phyloP scores from a whole-genome alignment of 768 basidiomycete species.

The Serendipita vermifera region DNA sequence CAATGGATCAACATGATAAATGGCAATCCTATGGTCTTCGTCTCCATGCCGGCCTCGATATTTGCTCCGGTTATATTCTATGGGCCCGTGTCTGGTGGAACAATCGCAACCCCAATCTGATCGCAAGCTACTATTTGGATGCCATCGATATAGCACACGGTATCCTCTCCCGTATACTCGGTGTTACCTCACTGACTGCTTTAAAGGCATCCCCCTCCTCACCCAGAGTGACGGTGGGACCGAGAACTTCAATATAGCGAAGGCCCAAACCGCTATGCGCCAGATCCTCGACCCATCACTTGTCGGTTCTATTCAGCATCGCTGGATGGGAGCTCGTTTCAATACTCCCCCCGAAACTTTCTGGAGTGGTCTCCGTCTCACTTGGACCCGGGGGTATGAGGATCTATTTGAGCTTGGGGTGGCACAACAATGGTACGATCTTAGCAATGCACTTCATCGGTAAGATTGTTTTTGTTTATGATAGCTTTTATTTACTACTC shows the following conservation, averaged over 20 bases:
- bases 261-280: constrained; percentile 29
- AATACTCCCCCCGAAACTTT: constrained; percentile 33
- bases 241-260: constrained; percentile 36
- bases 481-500: too few relatives aligned
- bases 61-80: constrained; percentile 22
- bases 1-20: constrained; percentile 20
- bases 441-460: too few relatives aligned
- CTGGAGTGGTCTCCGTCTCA: too few relatives aligned
- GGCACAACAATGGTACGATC: too few relatives aligned
- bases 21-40: constrained; percentile 15
- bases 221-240: constrained; percentile 34
- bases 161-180: too few relatives aligned
- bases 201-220: constrained; percentile 24
- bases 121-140: constrained; percentile 27
- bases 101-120: constrained; percentile 21
- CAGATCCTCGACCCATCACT: constrained; percentile 31
- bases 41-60: constrained; percentile 27
- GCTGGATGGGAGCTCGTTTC: constrained; percentile 24
- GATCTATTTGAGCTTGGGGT: too few relatives aligned
- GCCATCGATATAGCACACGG: constrained; percentile 24
- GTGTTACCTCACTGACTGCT: too few relatives aligned
- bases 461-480: too few relatives aligned
- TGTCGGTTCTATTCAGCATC: constrained; percentile 29
- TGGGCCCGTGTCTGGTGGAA: constrained; percentile 35
- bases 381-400: too few relatives aligned